Base-by-base conservation (phyloP, 495 filamentous ascomycete genomes). In the Staphylotrichum longicolle region DNA sequence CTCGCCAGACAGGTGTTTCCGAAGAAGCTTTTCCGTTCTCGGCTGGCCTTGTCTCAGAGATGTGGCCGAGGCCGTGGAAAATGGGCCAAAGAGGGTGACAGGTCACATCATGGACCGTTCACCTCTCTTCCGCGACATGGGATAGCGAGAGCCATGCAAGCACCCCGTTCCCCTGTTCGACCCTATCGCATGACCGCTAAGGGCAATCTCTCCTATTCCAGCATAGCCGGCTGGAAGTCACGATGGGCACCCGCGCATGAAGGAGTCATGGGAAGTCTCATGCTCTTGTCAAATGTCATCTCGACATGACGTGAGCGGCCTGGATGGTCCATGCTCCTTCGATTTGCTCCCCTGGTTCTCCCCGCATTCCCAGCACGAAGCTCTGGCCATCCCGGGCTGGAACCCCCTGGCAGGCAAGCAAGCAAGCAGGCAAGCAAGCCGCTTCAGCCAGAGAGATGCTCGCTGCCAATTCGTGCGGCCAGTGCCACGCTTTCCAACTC, bases 401-500 rank as follows among this genome's bases (percentile, higher is more conserved):
- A 27, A 50, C 37, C 20, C 56, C 8, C 39, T 34, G 44, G 14
- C 10, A 35, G 32, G 44, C 5, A 10, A 39, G 37, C 37, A 7
- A 6, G 37, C 52, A 10, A 37, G 3, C 32, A 27, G 37, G 42
- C 37, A 54, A 54, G 57, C 65, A 69, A 65, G 67, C 59, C 65
- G 61, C 66, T 32, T 46, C 33, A 57, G 34, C 58, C 49, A 53
- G 49, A 54, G 54, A 30, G 34, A 14, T 50, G 44, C 14, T 61
- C 40, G 46, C 27, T 65, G 40, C 41, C 54, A 56, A 34, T 61
- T 65, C 41, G 27, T 46, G 37, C 39, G 60, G 47, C 68, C 61
- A 69, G 68, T 73, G 65, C 71, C 71, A 65, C 63, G 65, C 44
- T 63, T 69, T 62, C 59, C 68, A 62, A 50, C 12, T 52, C 50